Percentiles rank a stretch among this genome's conserved stretches.
Evolutionary conservation across 495 filamentous ascomycete genomes (phyloP).

Genomic region (Zalerion maritima): DNA sequence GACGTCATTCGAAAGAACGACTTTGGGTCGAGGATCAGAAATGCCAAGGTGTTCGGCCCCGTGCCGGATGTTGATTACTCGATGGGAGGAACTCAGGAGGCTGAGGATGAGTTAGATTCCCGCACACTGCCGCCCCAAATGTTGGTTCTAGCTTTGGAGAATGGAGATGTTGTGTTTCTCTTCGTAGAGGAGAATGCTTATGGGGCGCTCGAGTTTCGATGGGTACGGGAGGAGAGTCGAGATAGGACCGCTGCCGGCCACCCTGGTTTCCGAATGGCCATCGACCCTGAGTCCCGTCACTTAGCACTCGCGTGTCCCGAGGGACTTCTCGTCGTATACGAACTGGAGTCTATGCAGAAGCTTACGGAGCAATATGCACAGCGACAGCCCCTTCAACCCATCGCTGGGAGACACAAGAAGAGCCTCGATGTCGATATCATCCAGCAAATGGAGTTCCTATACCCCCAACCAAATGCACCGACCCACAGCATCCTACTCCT

Average conservation of each 20-base stretch:
- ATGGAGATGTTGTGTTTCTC: slow-evolving; percentile 56
- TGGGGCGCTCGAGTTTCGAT: slow-evolving; percentile 41
- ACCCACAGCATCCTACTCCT: slow-evolving; percentile 63
- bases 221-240: slow-evolving; percentile 39
- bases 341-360: slow-evolving; percentile 35
- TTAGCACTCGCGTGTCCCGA: slow-evolving; percentile 29
- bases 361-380: slow-evolving; percentile 26
- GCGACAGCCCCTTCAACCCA: slow-evolving; percentile 21
- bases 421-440: too few relatives aligned
- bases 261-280: slow-evolving; percentile 64
- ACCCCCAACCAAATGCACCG: slow-evolving; percentile 47
- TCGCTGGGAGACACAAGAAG: too few relatives aligned
- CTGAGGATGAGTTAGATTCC: slow-evolving; percentile 3
- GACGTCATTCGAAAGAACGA: slow-evolving; percentile 59
- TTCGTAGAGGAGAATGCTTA: slow-evolving; percentile 35
- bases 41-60: slow-evolving; percentile 45
- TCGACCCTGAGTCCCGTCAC: slow-evolving; percentile 54
- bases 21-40: slow-evolving; percentile 56
- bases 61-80: slow-evolving; percentile 13
- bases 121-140: slow-evolving; percentile 56
- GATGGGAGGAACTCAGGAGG: slow-evolving; percentile 5
- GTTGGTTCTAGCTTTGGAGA: slow-evolving; percentile 55
- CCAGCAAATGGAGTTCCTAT: slow-evolving; percentile 75
- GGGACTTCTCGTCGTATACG: slow-evolving; percentile 40
- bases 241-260: slow-evolving; percentile 39